Evolutionary conservation across 1,139 yeast species (phyloP), one percentile per base, ranked within the genome.

Genomic region (Debaryomyces subglobosus): DNA sequence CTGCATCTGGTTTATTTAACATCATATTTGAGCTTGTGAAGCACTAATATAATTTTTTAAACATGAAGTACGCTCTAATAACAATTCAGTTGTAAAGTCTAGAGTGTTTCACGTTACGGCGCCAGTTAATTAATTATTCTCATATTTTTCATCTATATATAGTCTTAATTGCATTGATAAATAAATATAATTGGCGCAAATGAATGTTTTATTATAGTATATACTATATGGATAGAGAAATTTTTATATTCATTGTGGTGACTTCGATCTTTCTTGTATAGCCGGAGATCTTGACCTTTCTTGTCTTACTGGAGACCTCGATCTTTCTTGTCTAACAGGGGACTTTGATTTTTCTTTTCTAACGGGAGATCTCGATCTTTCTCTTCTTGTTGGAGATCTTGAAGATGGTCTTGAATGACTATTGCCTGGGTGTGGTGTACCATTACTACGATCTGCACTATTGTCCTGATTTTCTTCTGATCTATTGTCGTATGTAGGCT

Each of bases 281-380:
- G n/a, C 13, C 10, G 45, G 45, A 24, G 40, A 29, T 23, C 10
- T 29, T 35, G 29, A 20, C 4, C 23, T 23, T n/a, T 30, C 29
- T 5, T 32, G 35, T 13, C 18, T 27, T 2, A 8, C 72, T 3
- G 45, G 39, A 13, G 32, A 16, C 9, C 12, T 24, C 7, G 33
- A 29, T 9, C 30, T 20, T 15, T 34, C 33, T 21, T 71, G 65
- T 56, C 70, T 65, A 47, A 64, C 73, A 10, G 77, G 78, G n/a
- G 77, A 72, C 56, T 77, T 68, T 35, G 77, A 71, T 59, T 78
- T 63, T 39, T 67, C 69, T 56, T 70, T 66, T 56, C 70, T 66
- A 48, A 64, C 64, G 15, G 77, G 77, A 12, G 77, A 71, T 58
- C 78, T 69, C 3, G 76, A 69, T n/a, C 78, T 63, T 40, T 67